Evolutionary conservation across 805 yeast genomes (phyloP), one percentile per base, ranked within the genome.

Genomic region (Debaryomyces castellii): DNA sequence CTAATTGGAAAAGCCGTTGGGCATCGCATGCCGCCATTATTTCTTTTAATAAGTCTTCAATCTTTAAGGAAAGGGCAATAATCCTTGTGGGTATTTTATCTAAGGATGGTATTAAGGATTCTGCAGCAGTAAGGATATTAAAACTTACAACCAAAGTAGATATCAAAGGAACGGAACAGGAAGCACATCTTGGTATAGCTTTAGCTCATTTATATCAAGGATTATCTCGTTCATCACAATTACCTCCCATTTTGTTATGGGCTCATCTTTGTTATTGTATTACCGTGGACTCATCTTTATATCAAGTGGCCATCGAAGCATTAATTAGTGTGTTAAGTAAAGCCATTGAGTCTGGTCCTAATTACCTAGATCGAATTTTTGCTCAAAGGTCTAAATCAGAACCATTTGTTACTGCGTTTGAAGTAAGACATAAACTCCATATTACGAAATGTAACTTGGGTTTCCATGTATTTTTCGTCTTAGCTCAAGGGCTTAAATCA

Each of bases 41-140:
- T 16, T 82, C 87, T 0, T 82, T 83, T 55, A 67, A 70, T 39
- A 63, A 71, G 3, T 72, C 74, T 21, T 79, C 88, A 0, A 76
- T 83, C 30, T 71, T 87, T 41, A 87, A 86, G 53, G 78, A 81
- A 4, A 72, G 92, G 44, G 87, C 90, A 0, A 67, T 84, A 50
- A 67, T 87, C 50, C 77, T 87, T 5, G 72, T 87, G 14, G 94
- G 96, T 33, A 80, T 85, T 30, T 62, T 89, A 37, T 76, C 88
- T 0, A 79, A 78, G 49, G 65, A 72, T 10, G 89, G 89, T 22
- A 77, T 85, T 21, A 79, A 80, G 41, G 87, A 83, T 53, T 69
- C 72, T 69, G 52, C 78, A 0, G 70, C 69, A 1, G 64, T 70
- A 5, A 56, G 64, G 30, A 52, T 64, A 8, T 51, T 66, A 46